phyloP scores from a whole-genome alignment of 768 basidiomycete species.

The Glaciozyma martinii region DNA sequence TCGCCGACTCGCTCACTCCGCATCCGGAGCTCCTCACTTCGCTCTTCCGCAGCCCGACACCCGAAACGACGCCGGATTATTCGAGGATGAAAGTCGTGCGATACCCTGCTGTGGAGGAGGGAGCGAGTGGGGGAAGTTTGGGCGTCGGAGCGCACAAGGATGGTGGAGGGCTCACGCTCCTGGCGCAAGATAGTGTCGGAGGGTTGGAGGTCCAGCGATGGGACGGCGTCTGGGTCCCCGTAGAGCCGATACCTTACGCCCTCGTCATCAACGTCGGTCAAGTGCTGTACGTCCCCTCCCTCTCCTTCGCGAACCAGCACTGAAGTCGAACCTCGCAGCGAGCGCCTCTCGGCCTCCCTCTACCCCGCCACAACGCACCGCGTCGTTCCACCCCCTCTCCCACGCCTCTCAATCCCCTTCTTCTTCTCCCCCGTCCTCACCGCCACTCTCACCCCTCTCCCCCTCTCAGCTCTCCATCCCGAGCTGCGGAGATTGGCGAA shows the following conservation, averaged over 20 bases:
- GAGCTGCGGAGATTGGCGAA: neutral
- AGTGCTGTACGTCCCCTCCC: neutral
- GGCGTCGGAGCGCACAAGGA: conserved; percentile 18
- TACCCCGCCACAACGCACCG: conserved; percentile 24
- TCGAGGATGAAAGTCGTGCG: conserved; percentile 18
- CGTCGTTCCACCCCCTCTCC: conserved; percentile 8
- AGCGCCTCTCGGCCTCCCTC: conserved; percentile 9
- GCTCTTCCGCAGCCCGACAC: neutral
- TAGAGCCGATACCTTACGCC: conserved; percentile 1
- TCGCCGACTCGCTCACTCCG: conserved; percentile 12
- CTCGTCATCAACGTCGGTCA: conserved; percentile 25
- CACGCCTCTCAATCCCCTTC: conserved; percentile 26
- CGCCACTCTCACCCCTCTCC: conserved; percentile 1
- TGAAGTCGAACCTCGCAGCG: neutral
- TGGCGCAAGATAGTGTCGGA: conserved; percentile 21
- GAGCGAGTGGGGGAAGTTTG: neutral
- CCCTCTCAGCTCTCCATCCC: neutral
- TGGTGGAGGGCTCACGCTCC: conserved; percentile 14
- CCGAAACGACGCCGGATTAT: neutral
- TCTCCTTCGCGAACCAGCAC: neutral
- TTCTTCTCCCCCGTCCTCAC: conserved; percentile 18
- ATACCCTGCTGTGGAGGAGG: conserved; percentile 7
- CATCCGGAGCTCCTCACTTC: neutral
- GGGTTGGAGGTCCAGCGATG: conserved; percentile 19
- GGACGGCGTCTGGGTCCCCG: conserved; percentile 12